phyloP scores from a whole-genome alignment of 2,329 filamentous ascomycete species.

The Colletotrichum phormii region DNA sequence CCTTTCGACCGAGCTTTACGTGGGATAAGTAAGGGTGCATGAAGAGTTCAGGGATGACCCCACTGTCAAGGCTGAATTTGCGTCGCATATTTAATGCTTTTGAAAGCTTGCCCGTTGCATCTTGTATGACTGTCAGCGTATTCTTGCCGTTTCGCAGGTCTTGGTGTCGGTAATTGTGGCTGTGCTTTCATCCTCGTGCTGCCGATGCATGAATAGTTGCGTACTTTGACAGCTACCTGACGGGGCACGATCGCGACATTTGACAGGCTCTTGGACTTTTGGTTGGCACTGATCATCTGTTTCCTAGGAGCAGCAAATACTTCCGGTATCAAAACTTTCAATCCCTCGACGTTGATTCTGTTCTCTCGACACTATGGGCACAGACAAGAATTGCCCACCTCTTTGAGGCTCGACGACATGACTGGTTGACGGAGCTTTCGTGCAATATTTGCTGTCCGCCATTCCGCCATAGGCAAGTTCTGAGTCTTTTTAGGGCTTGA shows the following conservation, averaged over 20 bases:
- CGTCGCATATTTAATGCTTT: background rate
- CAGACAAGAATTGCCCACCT: background rate
- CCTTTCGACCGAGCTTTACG: background rate
- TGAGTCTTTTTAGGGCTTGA: background rate
- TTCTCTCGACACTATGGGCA: background rate
- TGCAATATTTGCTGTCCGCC: background rate
- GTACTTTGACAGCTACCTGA: background rate
- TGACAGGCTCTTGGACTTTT: background rate
- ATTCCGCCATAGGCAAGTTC: background rate
- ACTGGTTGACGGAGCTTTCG: background rate
- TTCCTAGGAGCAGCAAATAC: background rate
- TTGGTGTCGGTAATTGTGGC: background rate
- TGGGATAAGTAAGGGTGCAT: background rate
- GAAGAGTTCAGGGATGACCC: background rate
- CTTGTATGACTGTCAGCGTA: conserved; percentile 3
- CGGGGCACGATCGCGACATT: background rate
- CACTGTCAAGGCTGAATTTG: background rate
- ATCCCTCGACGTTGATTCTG: background rate
- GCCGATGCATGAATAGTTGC: background rate
- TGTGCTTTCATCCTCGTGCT: background rate
- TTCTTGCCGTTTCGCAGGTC: background rate
- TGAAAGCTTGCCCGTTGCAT: background rate
- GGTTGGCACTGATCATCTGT: background rate
- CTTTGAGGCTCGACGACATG: background rate
- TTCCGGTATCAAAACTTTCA: background rate